phyloP scores from a whole-genome alignment of 257 asterid species.

The Agastache rugosa region DNA sequence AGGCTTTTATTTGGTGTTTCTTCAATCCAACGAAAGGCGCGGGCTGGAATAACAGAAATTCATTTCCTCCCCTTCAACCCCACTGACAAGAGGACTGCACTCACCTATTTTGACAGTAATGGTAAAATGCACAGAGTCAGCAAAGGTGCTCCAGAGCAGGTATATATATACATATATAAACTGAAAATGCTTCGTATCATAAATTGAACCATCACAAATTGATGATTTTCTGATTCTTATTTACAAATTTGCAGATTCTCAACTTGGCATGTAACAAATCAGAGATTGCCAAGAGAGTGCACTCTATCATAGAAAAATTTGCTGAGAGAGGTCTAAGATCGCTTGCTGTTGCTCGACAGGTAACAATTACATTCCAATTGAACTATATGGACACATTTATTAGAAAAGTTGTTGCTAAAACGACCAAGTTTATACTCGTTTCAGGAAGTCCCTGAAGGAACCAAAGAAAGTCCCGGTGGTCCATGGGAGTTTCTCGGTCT shows the following conservation, averaged over 20 bases:
- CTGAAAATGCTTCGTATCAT: no score
- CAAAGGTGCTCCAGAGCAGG: slow-evolving; percentile 87
- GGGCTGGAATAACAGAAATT: slow-evolving; percentile 68
- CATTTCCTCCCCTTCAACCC: slow-evolving; percentile 84
- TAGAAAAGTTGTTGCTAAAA: background rate
- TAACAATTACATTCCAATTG: background rate
- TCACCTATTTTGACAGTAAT: slow-evolving; percentile 59
- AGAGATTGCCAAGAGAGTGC: slow-evolving; percentile 53
- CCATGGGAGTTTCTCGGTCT: slow-evolving; percentile 75
- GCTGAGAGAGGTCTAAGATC: slow-evolving; percentile 76
- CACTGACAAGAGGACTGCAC: slow-evolving; percentile 71
- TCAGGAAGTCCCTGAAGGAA: slow-evolving; percentile 59
- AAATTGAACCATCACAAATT: no score
- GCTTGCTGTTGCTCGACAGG: slow-evolving; percentile 65
- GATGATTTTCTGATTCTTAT: background rate
- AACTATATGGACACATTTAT: background rate
- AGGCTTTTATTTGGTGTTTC: background rate
- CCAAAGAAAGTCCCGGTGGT: slow-evolving; percentile 59
- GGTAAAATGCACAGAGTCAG: slow-evolving; percentile 75
- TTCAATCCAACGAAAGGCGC: slow-evolving; percentile 42
- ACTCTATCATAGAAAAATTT: slow-evolving; percentile 57
- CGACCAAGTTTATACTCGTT: background rate
- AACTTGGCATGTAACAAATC: slow-evolving; percentile 52
- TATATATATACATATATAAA: slow-evolving; percentile 3
- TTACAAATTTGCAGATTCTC: slow-evolving; percentile 46